Evolutionary conservation across 2,329 filamentous ascomycete species (phyloP), one percentile per base, ranked within the genome.

Genomic region (Microcera coccophila): DNA sequence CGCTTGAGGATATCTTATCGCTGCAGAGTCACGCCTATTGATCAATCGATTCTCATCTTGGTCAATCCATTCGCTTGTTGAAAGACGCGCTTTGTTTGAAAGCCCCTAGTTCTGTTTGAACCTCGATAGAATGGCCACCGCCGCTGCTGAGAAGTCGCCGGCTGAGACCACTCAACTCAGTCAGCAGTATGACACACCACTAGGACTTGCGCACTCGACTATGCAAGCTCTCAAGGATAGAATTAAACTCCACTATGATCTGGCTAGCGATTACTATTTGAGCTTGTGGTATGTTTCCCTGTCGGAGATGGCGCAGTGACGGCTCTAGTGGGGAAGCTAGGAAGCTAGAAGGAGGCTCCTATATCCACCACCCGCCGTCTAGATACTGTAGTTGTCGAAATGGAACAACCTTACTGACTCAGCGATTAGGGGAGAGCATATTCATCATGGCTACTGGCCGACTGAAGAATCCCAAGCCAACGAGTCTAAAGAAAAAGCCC

Each of bases 391-490:
- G n/a, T n/a, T n/a, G n/a, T n/a, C n/a, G n/a, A n/a, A n/a, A n/a
- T n/a, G n/a, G n/a, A 12, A 26, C 12, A 12, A 26, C 7, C 7
- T 12, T 26, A 26, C 22, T 26, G 12, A 26, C 14, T 26, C 21
- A 14, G 28, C 35, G 24, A 45, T 26, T 36, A 80, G 76, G 77
- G 78, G 78, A 41, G 77, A 81, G 56, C 78, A 82, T 53, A 81
- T 82, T 55, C 79, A 82, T 56, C 78, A 82, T 49, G 78, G 78
- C 41, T 80, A 81, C 58, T 82, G 78, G 67, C 69, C 73, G 18
- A 68, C 69, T 3, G 56, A 58, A 37, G 66, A 66, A 42, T 68
- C 67, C 43, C 68, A 69, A 42, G 63, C 70, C 1, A 64, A 53
- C 15, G 75, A 79, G 49, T 74, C 70, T 49, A 82, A 81, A 55